These are phyloP conservation scores for Eutrema japonicum DNA, from an alignment of 345 rosid species.

Conservation along the genomic window DNA sequence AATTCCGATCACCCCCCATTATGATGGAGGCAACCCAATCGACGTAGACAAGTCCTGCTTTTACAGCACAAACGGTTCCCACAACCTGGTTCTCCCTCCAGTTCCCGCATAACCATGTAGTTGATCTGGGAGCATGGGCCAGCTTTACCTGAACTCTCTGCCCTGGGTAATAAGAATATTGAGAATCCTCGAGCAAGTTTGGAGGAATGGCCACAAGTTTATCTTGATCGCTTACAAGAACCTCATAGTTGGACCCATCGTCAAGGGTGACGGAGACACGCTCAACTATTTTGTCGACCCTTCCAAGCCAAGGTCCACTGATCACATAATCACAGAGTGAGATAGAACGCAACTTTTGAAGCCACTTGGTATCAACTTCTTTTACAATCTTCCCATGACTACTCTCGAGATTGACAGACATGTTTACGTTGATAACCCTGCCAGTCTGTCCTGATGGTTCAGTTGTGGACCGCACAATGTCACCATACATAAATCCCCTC, in stretches of 20 bases:
- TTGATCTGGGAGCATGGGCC: conserved; percentile 55
- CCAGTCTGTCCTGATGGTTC: conserved; percentile 88
- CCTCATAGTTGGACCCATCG: conserved; percentile 73
- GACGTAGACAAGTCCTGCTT: conserved; percentile 68
- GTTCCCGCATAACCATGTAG: conserved; percentile 77
- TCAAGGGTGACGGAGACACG: conserved; percentile 63
- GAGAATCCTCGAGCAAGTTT: conserved; percentile 70
- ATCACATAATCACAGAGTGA: conserved; percentile 79
- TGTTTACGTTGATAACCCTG: conserved; percentile 58
- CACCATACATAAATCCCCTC: conserved; percentile 72
- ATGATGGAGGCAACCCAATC: conserved; percentile 80
- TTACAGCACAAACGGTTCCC: conserved; percentile 74
- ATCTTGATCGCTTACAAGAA: conserved; percentile 59
- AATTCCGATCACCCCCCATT: conserved; percentile 44
- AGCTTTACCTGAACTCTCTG: conserved; percentile 72
- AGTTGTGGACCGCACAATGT: conserved; percentile 62
- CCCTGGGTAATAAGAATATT: conserved; percentile 75
- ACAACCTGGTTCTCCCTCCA: conserved; percentile 63
- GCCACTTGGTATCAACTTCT: conserved; percentile 63
- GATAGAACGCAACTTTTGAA: conserved; percentile 63
- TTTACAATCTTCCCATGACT: conserved; percentile 55
- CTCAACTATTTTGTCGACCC: conserved; percentile 68
- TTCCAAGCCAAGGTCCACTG: conserved; percentile 82
- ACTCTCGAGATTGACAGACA: conserved; percentile 71
- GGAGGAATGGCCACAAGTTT: conserved; percentile 63